phyloP scores from a whole-genome alignment of 352 stramenopile genomes.

The Globisporangium ultimum region DNA sequence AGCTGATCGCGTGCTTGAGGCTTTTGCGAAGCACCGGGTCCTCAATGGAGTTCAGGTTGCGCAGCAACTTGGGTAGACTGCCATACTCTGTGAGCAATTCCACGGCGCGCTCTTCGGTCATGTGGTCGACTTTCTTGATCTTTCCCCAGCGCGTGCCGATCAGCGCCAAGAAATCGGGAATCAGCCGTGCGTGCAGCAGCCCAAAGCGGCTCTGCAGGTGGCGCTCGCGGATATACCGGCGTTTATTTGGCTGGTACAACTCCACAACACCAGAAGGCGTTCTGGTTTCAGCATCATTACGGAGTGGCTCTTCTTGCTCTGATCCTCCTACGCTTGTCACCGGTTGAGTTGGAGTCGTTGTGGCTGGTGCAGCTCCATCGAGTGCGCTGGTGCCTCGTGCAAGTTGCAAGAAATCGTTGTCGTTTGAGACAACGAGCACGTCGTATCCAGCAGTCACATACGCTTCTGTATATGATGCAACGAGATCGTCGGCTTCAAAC shows the following conservation, averaged over 20 bases:
- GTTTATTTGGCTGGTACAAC: constrained; percentile 74
- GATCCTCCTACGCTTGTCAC: not conserved
- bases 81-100: constrained; percentile 63
- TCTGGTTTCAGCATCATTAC: not conserved
- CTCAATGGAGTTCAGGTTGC: constrained; percentile 59
- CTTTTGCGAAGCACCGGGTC: constrained; percentile 44
- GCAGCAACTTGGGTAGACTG: constrained; percentile 49
- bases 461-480: constrained; percentile 55
- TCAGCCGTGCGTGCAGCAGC: constrained; percentile 30
- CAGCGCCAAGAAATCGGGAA: constrained; percentile 64
- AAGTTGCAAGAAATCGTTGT: constrained; percentile 73
- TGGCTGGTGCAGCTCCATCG: not conserved
- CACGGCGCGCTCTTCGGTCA: constrained; percentile 56
- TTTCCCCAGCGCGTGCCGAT: constrained; percentile 72
- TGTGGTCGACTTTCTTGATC: constrained; percentile 45
- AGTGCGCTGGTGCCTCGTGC: constrained; percentile 20
- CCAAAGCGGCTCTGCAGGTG: constrained; percentile 62
- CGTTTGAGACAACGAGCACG: constrained; percentile 64
- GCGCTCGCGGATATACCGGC: constrained; percentile 60
- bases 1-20: constrained; percentile 71
- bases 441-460: constrained; percentile 38
- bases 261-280: constrained; percentile 28
- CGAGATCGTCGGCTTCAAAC: constrained; percentile 65
- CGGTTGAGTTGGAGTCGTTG: not conserved
- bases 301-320: not conserved